Conservation (phyloP, 129 eudicot genomes). For the Rutidosis leptorrhynchoides region DNA sequence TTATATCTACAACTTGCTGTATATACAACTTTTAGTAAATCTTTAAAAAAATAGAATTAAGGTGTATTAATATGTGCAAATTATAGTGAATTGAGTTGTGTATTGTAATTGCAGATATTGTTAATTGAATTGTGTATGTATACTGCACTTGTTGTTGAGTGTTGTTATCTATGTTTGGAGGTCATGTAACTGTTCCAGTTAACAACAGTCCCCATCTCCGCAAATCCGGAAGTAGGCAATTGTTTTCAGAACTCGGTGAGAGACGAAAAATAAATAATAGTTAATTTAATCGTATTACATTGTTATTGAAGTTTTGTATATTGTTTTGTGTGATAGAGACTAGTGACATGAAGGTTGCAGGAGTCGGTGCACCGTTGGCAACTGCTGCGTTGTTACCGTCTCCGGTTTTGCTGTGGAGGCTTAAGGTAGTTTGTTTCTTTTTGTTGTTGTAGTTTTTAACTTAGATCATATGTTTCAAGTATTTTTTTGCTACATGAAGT, state of each 20-base stretch:
- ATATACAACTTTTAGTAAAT: too few relatives aligned
- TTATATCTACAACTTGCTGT: too few relatives aligned
- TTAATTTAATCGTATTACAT: conserved; percentile 8
- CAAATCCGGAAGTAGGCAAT: conserved; percentile 86
- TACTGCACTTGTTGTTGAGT: conserved; percentile 21
- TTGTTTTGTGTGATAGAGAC: conserved; percentile 29
- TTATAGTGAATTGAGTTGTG: not conserved
- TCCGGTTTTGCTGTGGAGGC: conserved; percentile 89
- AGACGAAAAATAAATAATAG: not conserved
- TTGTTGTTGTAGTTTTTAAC: not conserved
- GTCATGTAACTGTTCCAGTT: conserved; percentile 55
- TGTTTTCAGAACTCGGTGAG: conserved; percentile 72
- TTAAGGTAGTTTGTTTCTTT: conserved; percentile 55
- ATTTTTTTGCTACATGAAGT: conserved; percentile 6
- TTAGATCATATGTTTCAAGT: not conserved
- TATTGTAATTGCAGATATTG: conserved; percentile 33
- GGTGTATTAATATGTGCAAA: too few relatives aligned
- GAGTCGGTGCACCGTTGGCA: conserved; percentile 48
- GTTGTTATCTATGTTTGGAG: conserved; percentile 89
- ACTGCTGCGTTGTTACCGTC: conserved; percentile 77
- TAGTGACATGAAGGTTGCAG: conserved; percentile 78
- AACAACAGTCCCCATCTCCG: conserved; percentile 93
- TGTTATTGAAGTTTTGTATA: conserved; percentile 4
- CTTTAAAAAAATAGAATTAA: too few relatives aligned
- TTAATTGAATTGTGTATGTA: conserved; percentile 4